Evolutionary conservation across 495 filamentous ascomycete genomes (phyloP).

Genomic region (Corynascus novoguineensis): DNA sequence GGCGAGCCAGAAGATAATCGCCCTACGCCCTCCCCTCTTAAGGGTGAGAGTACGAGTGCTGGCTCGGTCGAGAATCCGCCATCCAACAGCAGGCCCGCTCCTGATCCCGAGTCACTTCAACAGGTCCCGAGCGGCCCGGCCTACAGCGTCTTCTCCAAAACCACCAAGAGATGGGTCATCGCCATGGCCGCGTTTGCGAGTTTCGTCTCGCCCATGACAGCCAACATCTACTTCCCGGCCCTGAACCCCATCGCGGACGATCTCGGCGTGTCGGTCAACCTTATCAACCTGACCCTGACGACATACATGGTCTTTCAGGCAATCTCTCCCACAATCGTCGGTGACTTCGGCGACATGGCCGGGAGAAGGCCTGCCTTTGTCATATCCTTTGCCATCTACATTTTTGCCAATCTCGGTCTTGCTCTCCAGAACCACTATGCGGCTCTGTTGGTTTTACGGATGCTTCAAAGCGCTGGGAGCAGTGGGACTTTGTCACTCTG

Average conservation of each 20-base stretch:
- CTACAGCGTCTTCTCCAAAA: constrained; percentile 53
- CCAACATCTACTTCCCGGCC: constrained; percentile 77
- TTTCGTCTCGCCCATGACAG: constrained; percentile 68
- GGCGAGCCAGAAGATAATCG: not conserved
- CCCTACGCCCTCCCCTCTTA: not conserved
- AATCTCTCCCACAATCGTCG: constrained; percentile 53
- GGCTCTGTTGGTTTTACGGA: constrained; percentile 56
- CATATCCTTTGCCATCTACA: constrained; percentile 52
- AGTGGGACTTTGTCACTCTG: constrained; percentile 53
- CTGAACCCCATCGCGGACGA: constrained; percentile 52
- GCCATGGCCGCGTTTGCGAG: constrained; percentile 58
- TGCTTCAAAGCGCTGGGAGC: constrained; percentile 58
- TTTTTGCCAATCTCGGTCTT: constrained; percentile 58
- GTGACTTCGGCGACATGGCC: constrained; percentile 54
- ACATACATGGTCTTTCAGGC: constrained; percentile 61
- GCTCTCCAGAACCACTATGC: constrained; percentile 56
- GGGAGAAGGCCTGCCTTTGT: constrained; percentile 58
- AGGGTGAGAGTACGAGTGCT: not conserved
- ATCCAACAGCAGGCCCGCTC: not conserved
- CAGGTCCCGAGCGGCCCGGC: constrained; percentile 37
- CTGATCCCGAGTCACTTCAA: constrained; percentile 25
- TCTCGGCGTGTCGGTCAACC: constrained; percentile 50
- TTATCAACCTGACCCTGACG: constrained; percentile 65
- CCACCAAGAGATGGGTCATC: constrained; percentile 57
- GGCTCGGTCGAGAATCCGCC: not conserved